These are phyloP conservation scores for Xylaria telfairii DNA, from an alignment of 495 filamentous ascomycete species.

Conservation along the genomic window DNA sequence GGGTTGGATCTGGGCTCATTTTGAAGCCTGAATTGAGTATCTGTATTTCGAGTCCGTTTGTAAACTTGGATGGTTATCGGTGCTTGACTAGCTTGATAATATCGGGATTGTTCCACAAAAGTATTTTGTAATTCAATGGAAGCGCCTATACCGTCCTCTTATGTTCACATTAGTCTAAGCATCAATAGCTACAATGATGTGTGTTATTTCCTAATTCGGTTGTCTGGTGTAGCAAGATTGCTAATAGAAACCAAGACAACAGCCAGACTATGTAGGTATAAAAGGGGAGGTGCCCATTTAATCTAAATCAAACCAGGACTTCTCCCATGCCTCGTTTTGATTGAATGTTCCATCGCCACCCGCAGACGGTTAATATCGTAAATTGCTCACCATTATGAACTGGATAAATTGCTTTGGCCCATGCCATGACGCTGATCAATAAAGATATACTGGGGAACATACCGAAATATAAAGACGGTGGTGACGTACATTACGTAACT, in stretches of 20 bases:
- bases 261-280: background rate
- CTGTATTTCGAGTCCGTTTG: too few species aligned
- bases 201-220: background rate
- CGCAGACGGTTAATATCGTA: background rate
- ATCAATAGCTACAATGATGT: background rate
- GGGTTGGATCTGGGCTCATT: too few species aligned
- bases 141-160: too few species aligned
- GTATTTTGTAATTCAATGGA: too few species aligned
- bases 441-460: background rate
- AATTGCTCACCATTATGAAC: background rate
- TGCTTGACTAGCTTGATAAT: too few species aligned
- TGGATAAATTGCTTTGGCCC: background rate
- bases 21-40: too few species aligned
- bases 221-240: background rate
- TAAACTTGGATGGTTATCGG: too few species aligned
- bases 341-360: background rate
- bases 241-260: background rate
- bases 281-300: background rate
- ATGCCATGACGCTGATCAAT: background rate
- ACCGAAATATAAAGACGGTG: background rate
- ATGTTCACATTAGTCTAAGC: too few species aligned
- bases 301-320: background rate
- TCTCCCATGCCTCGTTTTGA: background rate
- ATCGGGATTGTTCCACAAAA: too few species aligned
- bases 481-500: background rate